Evolutionary conservation across 345 rosid species (phyloP).

Genomic region (Geranium rotundifolium): DNA sequence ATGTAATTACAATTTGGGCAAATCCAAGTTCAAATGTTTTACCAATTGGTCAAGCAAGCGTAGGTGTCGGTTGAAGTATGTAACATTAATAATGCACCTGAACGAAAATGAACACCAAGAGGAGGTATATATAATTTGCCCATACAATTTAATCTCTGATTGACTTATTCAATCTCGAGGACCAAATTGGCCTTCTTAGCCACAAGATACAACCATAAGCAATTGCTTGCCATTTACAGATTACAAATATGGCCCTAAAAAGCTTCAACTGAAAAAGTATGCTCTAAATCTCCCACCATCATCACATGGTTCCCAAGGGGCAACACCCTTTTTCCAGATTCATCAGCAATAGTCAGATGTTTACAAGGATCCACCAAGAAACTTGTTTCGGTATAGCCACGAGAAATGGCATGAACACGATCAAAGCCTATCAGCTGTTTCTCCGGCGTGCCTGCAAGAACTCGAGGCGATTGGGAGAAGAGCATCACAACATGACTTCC

Average conservation of each 20-base stretch:
- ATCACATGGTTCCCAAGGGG: constrained; percentile 50
- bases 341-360: constrained; percentile 50
- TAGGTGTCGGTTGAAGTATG: too few relatives aligned
- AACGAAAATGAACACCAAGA: too few relatives aligned
- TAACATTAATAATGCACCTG: too few relatives aligned
- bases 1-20: too few relatives aligned
- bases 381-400: constrained; percentile 28
- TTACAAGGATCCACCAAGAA: constrained; percentile 62
- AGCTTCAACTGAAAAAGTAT: constrained; percentile 35
- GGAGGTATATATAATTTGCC: too few relatives aligned
- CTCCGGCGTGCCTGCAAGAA: constrained; percentile 37
- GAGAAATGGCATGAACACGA: constrained; percentile 43
- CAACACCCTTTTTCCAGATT: constrained; percentile 46
- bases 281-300: constrained; percentile 47
- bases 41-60: too few relatives aligned
- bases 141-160: too few relatives aligned
- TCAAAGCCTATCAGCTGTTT: constrained; percentile 72
- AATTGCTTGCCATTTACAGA: background rate
- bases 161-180: too few relatives aligned
- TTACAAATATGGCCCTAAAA: constrained; percentile 5
- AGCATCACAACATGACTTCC: constrained; percentile 74
- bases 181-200: too few relatives aligned
- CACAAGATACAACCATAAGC: background rate
- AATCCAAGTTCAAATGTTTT: too few relatives aligned
- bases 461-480: constrained; percentile 41